These are phyloP conservation scores for Pyrenophora tritici-repentis DNA, from an alignment of 2,329 filamentous ascomycete species.

Conservation along the genomic window DNA sequence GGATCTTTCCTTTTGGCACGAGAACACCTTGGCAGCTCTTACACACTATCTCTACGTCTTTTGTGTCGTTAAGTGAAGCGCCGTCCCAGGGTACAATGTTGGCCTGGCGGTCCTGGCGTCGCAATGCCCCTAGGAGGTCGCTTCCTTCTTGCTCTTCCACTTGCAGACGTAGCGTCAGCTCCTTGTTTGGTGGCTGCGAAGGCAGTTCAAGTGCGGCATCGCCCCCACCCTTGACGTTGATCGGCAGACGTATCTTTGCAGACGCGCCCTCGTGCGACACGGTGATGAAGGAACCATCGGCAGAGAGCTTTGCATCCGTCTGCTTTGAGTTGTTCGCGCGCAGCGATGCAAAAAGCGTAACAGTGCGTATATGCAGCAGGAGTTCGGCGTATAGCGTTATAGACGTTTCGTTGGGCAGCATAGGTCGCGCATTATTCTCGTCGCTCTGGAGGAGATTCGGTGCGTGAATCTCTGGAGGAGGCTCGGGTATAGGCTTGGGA, in stretches of 20 bases:
- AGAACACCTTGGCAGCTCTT: slow-evolving; percentile 32
- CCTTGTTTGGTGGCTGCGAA: slow-evolving; percentile 50
- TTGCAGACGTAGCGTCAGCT: slow-evolving; percentile 60
- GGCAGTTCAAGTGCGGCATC: slow-evolving; percentile 58
- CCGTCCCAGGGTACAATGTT: slow-evolving; percentile 54
- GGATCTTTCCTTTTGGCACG: slow-evolving; percentile 28
- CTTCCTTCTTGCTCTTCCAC: slow-evolving; percentile 52
- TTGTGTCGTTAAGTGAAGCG: slow-evolving; percentile 32
- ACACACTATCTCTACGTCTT: slow-evolving; percentile 30
- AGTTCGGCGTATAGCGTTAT: slow-evolving; percentile 63
- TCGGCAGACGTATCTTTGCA: slow-evolving; percentile 54
- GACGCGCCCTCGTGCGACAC: slow-evolving; percentile 54
- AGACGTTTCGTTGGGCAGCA: slow-evolving; percentile 36
- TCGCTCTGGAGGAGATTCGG: slow-evolving; percentile 40
- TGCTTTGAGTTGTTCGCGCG: slow-evolving; percentile 50
- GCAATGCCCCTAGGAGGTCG: slow-evolving; percentile 34
- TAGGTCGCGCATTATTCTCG: slow-evolving; percentile 26
- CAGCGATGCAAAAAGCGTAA: slow-evolving; percentile 62
- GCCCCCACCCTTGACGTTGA: slow-evolving; percentile 50
- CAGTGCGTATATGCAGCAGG: slow-evolving; percentile 63
- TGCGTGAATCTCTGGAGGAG: slow-evolving; percentile 27
- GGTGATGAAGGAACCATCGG: slow-evolving; percentile 51
- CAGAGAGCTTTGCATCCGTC: slow-evolving; percentile 52
- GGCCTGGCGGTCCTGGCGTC: slow-evolving; percentile 38
- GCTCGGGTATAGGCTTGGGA: slow-evolving; percentile 30